Percentiles rank a stretch among this genome's conserved stretches.
phyloP scores from a whole-genome alignment of 208 protist species.

The Acanthamoeba castellanii region DNA sequence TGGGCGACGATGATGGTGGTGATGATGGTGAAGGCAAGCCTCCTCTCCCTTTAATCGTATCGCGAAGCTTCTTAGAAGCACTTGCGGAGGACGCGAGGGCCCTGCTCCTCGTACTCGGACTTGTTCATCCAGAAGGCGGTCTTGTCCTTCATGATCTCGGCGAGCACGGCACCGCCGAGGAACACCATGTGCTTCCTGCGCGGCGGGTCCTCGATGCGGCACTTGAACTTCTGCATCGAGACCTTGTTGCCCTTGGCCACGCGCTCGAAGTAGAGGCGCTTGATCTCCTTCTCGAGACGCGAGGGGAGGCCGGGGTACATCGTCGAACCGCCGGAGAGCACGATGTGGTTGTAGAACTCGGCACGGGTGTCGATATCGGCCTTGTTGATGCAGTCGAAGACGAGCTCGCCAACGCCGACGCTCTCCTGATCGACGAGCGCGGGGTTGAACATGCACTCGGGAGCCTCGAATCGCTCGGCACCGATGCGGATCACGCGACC shows the following conservation, averaged over 20 bases:
- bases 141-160: slow-evolving; percentile 95
- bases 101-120: slow-evolving; percentile 91
- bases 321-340: slow-evolving; percentile 97
- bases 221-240: slow-evolving; percentile 91
- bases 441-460: slow-evolving; percentile 98
- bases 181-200: slow-evolving; percentile 98
- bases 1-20: too few relatives aligned
- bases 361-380: slow-evolving; percentile 92
- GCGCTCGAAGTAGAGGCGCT: slow-evolving; percentile 92
- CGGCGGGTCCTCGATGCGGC: slow-evolving; percentile 96
- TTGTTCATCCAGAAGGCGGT: slow-evolving; percentile 92
- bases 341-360: slow-evolving; percentile 97
- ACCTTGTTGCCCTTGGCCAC: slow-evolving; percentile 93
- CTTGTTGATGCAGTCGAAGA: slow-evolving; percentile 96
- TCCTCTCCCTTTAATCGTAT: background rate
- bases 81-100: slow-evolving; percentile 83
- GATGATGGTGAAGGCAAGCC: background rate
- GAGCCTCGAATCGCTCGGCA: slow-evolving; percentile 94
- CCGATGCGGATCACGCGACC: slow-evolving; percentile 94
- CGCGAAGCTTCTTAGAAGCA: slow-evolving; percentile 66
- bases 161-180: slow-evolving; percentile 96
- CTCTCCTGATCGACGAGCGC: slow-evolving; percentile 94
- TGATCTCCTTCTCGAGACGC: slow-evolving; percentile 96
- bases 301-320: slow-evolving; percentile 97
- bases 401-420: slow-evolving; percentile 91